A percentile compares a stretch with the other conserved stretches of the same genome.
phyloP scores from a whole-genome alignment of 2,329 filamentous ascomycete genomes.

The Amesomyces nigricolor region DNA sequence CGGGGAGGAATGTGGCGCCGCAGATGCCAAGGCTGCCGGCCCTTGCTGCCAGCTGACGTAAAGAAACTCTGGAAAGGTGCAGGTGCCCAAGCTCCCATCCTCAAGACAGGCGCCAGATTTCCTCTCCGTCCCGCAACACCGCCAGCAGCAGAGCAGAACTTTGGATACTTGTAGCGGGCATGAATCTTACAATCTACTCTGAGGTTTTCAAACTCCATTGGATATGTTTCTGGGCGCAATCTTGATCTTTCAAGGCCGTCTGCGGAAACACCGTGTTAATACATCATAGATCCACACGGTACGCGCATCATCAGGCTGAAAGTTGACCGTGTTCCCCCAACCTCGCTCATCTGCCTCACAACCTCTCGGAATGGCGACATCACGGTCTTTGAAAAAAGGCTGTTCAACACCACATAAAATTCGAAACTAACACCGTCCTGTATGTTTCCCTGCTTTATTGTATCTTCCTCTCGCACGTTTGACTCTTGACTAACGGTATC shows the following conservation, averaged over 20 bases:
- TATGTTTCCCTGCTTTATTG: conserved; percentile 5
- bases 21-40: background rate
- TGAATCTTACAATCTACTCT: too few species aligned
- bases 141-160: background rate
- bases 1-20: conserved; percentile 21
- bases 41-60: conserved; percentile 9
- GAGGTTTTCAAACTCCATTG: too few species aligned
- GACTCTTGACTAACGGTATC: conserved; percentile 10
- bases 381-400: background rate
- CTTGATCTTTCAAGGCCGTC: too few species aligned
- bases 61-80: background rate
- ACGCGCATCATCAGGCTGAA: conserved; percentile 4
- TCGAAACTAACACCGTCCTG: background rate
- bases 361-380: conserved; percentile 16
- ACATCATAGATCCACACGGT: conserved; percentile 5
- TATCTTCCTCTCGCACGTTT: background rate
- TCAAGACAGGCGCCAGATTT: background rate
- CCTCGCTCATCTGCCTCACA: conserved; percentile 12
- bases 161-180: too few species aligned
- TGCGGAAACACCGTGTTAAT: too few species aligned
- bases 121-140: background rate
- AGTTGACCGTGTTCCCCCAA: conserved; percentile 6
- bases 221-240: too few species aligned
- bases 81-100: background rate
- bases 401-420: background rate